These are phyloP conservation scores for Euphrasia arctica DNA, from an alignment of 305 asterid species.

Conservation along the genomic window DNA sequence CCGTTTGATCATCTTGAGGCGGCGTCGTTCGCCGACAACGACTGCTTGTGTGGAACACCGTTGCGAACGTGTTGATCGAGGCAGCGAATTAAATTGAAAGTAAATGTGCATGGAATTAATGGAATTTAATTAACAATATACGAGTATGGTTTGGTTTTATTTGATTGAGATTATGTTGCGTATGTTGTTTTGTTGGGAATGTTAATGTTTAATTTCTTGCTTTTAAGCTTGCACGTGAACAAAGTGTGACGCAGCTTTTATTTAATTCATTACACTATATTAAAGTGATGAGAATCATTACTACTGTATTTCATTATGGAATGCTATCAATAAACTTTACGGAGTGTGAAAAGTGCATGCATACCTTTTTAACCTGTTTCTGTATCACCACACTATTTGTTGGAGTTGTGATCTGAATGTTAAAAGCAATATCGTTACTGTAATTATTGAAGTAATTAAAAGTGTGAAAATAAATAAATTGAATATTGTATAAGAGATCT, in stretches of 20 bases:
- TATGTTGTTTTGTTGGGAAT: constrained; percentile 24
- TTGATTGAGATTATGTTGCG: constrained; percentile 16
- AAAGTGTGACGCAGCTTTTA: constrained; percentile 26
- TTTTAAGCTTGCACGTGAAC: constrained; percentile 35
- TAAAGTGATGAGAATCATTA: background rate
- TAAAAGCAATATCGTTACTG: no score
- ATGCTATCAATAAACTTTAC: no score
- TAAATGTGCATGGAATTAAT: background rate
- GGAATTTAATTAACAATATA: constrained; percentile 25
- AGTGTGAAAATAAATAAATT: no score
- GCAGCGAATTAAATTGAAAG: background rate
- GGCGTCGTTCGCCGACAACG: constrained; percentile 71
- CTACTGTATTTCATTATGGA: no score
- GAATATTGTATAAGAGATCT: no score
- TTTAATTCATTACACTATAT: background rate
- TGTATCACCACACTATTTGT: no score
- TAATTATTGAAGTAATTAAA: no score
- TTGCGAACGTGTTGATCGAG: constrained; percentile 47
- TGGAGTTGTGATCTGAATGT: no score
- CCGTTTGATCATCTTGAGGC: constrained; percentile 88
- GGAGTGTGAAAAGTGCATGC: no score
- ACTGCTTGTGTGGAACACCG: constrained; percentile 86
- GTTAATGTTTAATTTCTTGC: constrained; percentile 16
- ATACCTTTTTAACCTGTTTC: no score
- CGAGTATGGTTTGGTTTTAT: constrained; percentile 7